Evolutionary conservation across 192 early-diverging fungal species (phyloP).

Genomic region (Phycomyces blakesleeanus): DNA sequence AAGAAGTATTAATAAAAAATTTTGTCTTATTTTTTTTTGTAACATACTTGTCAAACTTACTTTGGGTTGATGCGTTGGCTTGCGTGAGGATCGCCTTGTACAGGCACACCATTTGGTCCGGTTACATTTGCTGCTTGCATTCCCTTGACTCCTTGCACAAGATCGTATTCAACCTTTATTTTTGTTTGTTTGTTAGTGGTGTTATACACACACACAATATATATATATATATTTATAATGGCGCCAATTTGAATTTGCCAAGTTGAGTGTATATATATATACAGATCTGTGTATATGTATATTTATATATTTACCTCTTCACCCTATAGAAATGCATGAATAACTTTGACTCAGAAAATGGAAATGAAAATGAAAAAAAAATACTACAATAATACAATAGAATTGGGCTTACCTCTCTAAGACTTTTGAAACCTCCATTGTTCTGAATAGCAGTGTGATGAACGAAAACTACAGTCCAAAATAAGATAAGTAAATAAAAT

Average conservation of each 20-base stretch:
- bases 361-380: too few species aligned
- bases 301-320: conserved; percentile 35
- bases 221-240: too few species aligned
- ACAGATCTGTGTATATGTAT: too few species aligned
- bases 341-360: too few species aligned
- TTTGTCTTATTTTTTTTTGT: too few species aligned
- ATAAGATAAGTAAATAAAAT: conserved; percentile 8
- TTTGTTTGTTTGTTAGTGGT: background rate
- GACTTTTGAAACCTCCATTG: conserved; percentile 70
- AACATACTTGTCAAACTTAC: background rate
- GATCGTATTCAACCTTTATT: conserved; percentile 64
- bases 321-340: conserved; percentile 35
- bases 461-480: conserved; percentile 59
- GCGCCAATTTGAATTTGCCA: too few species aligned
- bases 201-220: background rate
- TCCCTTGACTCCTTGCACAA: conserved; percentile 74
- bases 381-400: too few species aligned
- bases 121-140: conserved; percentile 79
- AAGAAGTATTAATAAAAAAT: too few species aligned
- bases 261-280: too few species aligned
- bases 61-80: background rate
- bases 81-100: conserved; percentile 73
- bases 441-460: conserved; percentile 79
- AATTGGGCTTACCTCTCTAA: conserved; percentile 53
- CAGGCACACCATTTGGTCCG: conserved; percentile 64